Evolutionary conservation across 345 rosid genomes (phyloP).

Genomic region (Cardamine resedifolia): DNA sequence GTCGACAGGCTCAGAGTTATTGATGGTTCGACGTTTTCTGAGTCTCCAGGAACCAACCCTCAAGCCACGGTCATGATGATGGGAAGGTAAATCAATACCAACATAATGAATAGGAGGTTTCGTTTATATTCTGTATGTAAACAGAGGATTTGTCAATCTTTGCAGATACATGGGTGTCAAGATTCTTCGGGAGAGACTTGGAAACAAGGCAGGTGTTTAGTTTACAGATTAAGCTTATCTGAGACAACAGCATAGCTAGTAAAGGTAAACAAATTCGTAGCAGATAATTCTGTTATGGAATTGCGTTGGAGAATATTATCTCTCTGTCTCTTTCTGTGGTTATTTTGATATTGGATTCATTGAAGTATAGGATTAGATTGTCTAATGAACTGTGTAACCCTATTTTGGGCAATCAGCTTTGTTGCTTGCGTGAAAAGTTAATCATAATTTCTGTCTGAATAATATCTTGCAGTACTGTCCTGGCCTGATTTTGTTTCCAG

Average conservation of each 20-base stretch:
- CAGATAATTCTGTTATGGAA: conserved; percentile 24
- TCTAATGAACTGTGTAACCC: conserved; percentile 33
- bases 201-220: conserved; percentile 55
- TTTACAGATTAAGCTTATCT: not conserved
- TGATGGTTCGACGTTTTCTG: conserved; percentile 75
- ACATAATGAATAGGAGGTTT: conserved; percentile 2
- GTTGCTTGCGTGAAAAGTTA: conserved; percentile 33
- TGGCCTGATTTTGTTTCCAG: not conserved
- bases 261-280: conserved; percentile 7
- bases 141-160: conserved; percentile 17
- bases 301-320: conserved; percentile 15
- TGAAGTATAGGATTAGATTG: conserved; percentile 28
- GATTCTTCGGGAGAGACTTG: conserved; percentile 75
- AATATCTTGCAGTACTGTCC: not conserved
- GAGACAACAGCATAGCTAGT: not conserved
- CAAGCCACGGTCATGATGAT: conserved; percentile 96
- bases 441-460: not conserved
- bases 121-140: not conserved
- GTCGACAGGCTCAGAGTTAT: conserved; percentile 68
- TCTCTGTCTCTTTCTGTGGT: not conserved
- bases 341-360: conserved; percentile 32
- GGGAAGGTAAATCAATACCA: conserved; percentile 72
- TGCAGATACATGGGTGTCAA: conserved; percentile 90
- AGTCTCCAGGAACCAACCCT: conserved; percentile 97
- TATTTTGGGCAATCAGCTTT: conserved; percentile 8